A percentile compares a stretch with the other conserved stretches of the same genome.
These are phyloP conservation scores for Tulasnella sp. DNA, from an alignment of 768 basidiomycete species.

Conservation along the genomic window DNA sequence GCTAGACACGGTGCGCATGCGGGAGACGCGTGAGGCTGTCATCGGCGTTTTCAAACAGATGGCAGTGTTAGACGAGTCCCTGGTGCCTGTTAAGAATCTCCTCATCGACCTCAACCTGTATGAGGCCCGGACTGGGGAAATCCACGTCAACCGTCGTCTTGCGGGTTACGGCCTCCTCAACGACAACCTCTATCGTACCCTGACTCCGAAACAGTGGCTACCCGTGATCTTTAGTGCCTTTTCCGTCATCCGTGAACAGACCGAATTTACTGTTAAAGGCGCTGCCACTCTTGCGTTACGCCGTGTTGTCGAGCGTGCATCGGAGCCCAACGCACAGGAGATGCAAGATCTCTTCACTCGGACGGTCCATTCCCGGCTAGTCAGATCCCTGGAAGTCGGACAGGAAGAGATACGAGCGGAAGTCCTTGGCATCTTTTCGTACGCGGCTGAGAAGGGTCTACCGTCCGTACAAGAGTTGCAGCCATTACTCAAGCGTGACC, in stretches of 20 bases:
- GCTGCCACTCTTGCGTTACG: slow-evolving; percentile 66
- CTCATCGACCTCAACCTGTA: slow-evolving; percentile 72
- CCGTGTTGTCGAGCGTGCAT: slow-evolving; percentile 59
- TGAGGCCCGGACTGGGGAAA: slow-evolving; percentile 68
- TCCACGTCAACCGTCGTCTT: slow-evolving; percentile 81
- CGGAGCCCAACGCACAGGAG: slow-evolving; percentile 26
- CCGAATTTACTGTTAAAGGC: slow-evolving; percentile 74
- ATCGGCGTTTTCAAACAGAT: slow-evolving; percentile 50
- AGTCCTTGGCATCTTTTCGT: slow-evolving; percentile 61
- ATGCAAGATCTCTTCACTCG: slow-evolving; percentile 44
- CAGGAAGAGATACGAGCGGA: slow-evolving; percentile 81
- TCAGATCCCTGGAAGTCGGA: slow-evolving; percentile 65
- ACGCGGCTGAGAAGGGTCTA: slow-evolving; percentile 54
- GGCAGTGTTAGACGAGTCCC: slow-evolving; percentile 34
- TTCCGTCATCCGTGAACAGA: slow-evolving; percentile 76
- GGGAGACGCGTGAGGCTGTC: slow-evolving; percentile 56
- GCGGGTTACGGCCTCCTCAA: slow-evolving; percentile 63
- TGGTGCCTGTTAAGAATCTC: slow-evolving; percentile 41
- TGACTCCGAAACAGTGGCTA: slow-evolving; percentile 54
- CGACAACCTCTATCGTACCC: slow-evolving; percentile 41
- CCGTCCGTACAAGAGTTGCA: slow-evolving; percentile 58
- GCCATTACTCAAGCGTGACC: slow-evolving; percentile 67
- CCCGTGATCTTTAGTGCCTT: slow-evolving; percentile 75
- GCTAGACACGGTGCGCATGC: slow-evolving; percentile 63
- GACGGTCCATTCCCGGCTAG: slow-evolving; percentile 62